These are phyloP conservation scores for Xylaria scruposa DNA, from an alignment of 495 filamentous ascomycete genomes.

Conservation along the genomic window DNA sequence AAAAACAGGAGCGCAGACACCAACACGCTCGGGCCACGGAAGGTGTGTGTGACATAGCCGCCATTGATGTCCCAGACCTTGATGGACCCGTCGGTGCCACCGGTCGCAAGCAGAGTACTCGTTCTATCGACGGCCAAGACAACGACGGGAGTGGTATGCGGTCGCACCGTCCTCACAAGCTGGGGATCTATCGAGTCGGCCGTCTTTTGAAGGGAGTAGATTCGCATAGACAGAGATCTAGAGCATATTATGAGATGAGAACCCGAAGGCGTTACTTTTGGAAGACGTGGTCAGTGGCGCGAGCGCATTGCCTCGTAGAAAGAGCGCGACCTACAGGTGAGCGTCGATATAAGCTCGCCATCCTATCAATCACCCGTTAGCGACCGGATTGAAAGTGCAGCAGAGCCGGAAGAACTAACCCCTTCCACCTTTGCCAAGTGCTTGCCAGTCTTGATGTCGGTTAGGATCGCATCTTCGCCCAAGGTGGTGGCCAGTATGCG, in stretches of 20 bases:
- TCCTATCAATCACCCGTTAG: conserved; percentile 61
- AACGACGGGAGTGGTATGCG: conserved; percentile 88
- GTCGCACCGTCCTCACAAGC: conserved; percentile 80
- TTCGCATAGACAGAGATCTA: conserved; percentile 90
- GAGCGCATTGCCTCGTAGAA: conserved; percentile 19
- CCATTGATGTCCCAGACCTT: conserved; percentile 97
- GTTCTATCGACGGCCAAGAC: conserved; percentile 83
- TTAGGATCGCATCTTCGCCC: conserved; percentile 87
- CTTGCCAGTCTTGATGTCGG: conserved; percentile 81
- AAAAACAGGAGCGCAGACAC: conserved; percentile 94
- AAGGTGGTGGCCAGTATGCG: conserved; percentile 84
- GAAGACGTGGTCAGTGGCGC: conserved; percentile 18
- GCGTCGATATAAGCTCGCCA: conserved; percentile 86
- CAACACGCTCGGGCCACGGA: conserved; percentile 88
- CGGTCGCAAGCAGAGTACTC: conserved; percentile 88
- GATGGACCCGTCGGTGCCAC: conserved; percentile 86
- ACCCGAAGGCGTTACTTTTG: conserved; percentile 79
- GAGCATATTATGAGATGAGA: conserved; percentile 91
- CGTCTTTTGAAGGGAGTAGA: conserved; percentile 74
- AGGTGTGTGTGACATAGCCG: conserved; percentile 92
- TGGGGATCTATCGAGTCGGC: conserved; percentile 65
- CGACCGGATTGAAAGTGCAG: background rate
- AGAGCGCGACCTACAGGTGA: conserved; percentile 66
- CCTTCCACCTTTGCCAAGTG: conserved; percentile 89
- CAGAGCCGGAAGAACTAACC: conserved; percentile 55